Evolutionary conservation across 306 rosid genomes (phyloP), one percentile per base, ranked within the genome.

Genomic region (Vigna hirtella): DNA sequence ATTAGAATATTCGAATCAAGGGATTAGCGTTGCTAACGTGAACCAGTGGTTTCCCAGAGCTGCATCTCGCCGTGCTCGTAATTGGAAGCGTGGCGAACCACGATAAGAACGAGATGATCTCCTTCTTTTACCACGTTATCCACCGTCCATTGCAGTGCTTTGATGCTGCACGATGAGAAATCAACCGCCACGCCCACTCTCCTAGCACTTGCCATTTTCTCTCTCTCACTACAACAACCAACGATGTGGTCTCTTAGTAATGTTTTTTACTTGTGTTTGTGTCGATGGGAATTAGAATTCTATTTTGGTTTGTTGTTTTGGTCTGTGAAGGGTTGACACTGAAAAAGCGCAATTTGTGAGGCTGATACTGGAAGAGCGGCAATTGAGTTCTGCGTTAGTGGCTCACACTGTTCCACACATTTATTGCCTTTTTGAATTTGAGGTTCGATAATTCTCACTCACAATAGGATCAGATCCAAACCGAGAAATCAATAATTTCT

Each of bases 101-200:
- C 45, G 13, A 95, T 12, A 40, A 95, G 90, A 70, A 95, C 74
- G 50, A 95, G 86, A 63, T 81, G 79, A 74, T 95, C 99, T 1
- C 97, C 98, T 47, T 95, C 83, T 58, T 85, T 89, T 65, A 63
- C 70, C 2, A 91, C 17, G 83, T 95, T 93, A 66, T 95, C 98
- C 55, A 93, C 70, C 1, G 97, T 77, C 99, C 99, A 95, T 69
- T 73, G 65, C 7, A 95, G 86, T 2, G 99, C 97, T 51, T 62
- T 82, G 51, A 40, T 65, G 90, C 98, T 89, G 78, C 97, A 93
- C 1, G 85, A 61, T 1, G 99, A 95, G 94, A 93, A 95, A 87
- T 95, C 99, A 49, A 95, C 73, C 0, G 97, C 99, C 79, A 95
- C 93, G 13, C 97, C 99, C 2, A 93, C 52, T 89, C 91, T 90